phyloP scores from a whole-genome alignment of 352 stramenopile genomes.

The Phytophthora melonis region DNA sequence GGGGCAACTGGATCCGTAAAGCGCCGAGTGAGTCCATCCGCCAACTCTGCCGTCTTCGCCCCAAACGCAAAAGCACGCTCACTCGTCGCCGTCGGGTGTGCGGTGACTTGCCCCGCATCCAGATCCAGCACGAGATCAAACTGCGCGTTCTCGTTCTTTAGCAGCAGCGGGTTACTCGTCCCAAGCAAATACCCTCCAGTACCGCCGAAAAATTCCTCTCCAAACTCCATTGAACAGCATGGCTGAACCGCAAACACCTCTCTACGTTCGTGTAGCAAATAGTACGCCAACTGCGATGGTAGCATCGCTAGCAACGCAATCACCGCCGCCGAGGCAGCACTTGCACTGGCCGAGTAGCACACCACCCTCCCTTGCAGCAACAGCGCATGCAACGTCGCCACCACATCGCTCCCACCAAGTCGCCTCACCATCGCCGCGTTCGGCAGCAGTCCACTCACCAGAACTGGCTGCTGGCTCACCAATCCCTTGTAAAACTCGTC shows the following conservation, averaged over 20 bases:
- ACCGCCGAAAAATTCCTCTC: slow-evolving; percentile 37
- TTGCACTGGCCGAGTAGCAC: slow-evolving; percentile 74
- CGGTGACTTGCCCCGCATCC: slow-evolving; percentile 60
- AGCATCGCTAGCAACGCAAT: slow-evolving; percentile 65
- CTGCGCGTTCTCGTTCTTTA: slow-evolving; percentile 54
- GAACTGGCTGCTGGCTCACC: slow-evolving; percentile 53
- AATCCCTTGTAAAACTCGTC: slow-evolving; percentile 41
- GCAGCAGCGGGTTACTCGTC: slow-evolving; percentile 58
- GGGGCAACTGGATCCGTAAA: slow-evolving; percentile 35
- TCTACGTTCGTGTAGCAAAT: slow-evolving; percentile 27
- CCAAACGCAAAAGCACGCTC: slow-evolving; percentile 69
- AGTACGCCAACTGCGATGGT: slow-evolving; percentile 47
- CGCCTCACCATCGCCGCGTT: slow-evolving; percentile 56
- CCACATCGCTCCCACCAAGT: slow-evolving; percentile 61
- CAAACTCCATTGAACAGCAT: slow-evolving; percentile 46
- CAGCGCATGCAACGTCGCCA: slow-evolving; percentile 75
- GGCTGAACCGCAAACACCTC: slow-evolving; percentile 59
- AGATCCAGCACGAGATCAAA: slow-evolving; percentile 76
- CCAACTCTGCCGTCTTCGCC: slow-evolving; percentile 45
- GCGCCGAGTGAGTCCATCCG: slow-evolving; percentile 20
- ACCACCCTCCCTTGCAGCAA: slow-evolving; percentile 81
- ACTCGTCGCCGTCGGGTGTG: slow-evolving; percentile 55
- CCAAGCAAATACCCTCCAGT: slow-evolving; percentile 64
- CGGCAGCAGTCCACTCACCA: slow-evolving; percentile 49
- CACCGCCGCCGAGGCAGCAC: slow-evolving; percentile 58